A percentile compares a stretch with the other conserved stretches of the same genome.
These are phyloP conservation scores for Nakaseomyces sp. DNA, from an alignment of 1,139 yeast species.

Conservation along the genomic window DNA sequence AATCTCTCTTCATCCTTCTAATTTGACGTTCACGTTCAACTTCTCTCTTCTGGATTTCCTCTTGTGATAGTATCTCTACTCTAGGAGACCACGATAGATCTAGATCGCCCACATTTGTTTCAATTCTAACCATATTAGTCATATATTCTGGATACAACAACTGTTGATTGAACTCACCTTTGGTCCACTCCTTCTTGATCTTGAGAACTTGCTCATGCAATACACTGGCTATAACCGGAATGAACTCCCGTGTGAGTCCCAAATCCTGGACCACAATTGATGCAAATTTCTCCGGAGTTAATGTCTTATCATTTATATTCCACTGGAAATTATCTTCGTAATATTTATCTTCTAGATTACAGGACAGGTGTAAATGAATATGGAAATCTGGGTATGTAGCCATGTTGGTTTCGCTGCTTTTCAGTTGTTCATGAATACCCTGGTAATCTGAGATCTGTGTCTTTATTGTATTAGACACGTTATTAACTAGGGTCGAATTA, in stretches of 20 bases:
- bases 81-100: conserved; percentile 86
- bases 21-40: conserved; percentile 89
- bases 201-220: conserved; percentile 71
- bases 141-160: conserved; percentile 47
- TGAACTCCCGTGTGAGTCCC: conserved; percentile 77
- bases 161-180: conserved; percentile 54
- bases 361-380: conserved; percentile 72
- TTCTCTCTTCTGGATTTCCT: conserved; percentile 91
- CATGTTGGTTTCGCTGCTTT: conserved; percentile 20
- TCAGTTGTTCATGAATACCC: conserved; percentile 48
- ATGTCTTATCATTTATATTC: conserved; percentile 49
- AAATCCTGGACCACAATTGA: conserved; percentile 72
- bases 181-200: conserved; percentile 73
- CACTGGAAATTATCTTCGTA: conserved; percentile 94
- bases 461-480: conserved; percentile 60
- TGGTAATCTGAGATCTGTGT: conserved; percentile 75
- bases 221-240: conserved; percentile 83
- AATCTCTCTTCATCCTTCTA: conserved; percentile 86
- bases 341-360: conserved; percentile 72
- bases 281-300: conserved; percentile 84
- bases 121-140: conserved; percentile 55
- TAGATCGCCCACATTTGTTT: conserved; percentile 41
- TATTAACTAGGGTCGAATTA: conserved; percentile 44
- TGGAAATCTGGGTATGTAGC: conserved; percentile 40
- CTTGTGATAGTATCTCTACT: conserved; percentile 76